A percentile compares a stretch with the other conserved stretches of the same genome.
Evolutionary conservation across 106 monocot species (phyloP).

Genomic region (Triglochin maritima): DNA sequence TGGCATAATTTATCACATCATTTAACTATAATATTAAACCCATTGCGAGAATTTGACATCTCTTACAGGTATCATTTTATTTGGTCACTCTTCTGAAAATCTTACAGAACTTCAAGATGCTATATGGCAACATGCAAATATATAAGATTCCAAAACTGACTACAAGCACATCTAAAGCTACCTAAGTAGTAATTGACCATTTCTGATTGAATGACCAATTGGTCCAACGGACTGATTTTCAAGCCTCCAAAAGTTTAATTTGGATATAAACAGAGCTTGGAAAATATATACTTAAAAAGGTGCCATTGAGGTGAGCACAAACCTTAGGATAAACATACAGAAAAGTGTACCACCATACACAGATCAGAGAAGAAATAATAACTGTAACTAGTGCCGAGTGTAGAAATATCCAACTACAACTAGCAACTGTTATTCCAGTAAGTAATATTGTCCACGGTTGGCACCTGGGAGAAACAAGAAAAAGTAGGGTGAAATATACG

Average conservation of each 20-base stretch:
- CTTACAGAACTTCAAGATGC: neutral
- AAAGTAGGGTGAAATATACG: neutral
- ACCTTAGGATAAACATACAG: slow-evolving; percentile 88
- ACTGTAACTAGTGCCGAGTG: slow-evolving; percentile 49
- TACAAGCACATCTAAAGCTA: neutral
- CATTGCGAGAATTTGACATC: too few relatives aligned
- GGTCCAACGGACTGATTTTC: too few relatives aligned
- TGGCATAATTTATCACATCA: too few relatives aligned
- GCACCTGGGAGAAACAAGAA: slow-evolving; percentile 37
- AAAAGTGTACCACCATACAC: slow-evolving; percentile 88
- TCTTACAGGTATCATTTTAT: too few relatives aligned
- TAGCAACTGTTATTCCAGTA: slow-evolving; percentile 39
- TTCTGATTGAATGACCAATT: too few relatives aligned
- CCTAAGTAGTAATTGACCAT: neutral
- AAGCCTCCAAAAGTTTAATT: too few relatives aligned
- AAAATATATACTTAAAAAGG: too few relatives aligned
- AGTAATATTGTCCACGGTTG: slow-evolving; percentile 96
- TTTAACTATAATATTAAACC: too few relatives aligned
- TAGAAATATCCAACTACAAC: slow-evolving; percentile 64
- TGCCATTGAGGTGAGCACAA: neutral
- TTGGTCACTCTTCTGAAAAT: neutral
- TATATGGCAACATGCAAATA: neutral
- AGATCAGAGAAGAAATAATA: slow-evolving; percentile 36
- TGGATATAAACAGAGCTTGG: too few relatives aligned
- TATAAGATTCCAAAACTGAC: neutral